phyloP scores from a whole-genome alignment of 257 asterid species.

The Jaltomata sinuosa region DNA sequence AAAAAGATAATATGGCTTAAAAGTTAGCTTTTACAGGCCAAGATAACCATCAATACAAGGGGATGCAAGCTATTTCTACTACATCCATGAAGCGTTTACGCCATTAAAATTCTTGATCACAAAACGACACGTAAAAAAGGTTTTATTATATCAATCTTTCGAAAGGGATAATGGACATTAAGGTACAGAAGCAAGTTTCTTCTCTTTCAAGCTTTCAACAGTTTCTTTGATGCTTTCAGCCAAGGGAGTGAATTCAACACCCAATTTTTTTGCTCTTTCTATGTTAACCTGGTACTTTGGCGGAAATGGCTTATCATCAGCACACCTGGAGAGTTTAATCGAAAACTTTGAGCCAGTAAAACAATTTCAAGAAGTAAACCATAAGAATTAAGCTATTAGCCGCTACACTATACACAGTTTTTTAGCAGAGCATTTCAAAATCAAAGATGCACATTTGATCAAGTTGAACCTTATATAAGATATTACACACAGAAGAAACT shows the following conservation, averaged over 20 bases:
- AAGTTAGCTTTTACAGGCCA: background rate
- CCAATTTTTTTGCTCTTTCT: constrained; percentile 42
- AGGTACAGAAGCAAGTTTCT: background rate
- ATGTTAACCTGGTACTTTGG: constrained; percentile 52
- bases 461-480: background rate
- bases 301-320: constrained; percentile 47
- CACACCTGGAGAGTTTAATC: constrained; percentile 36
- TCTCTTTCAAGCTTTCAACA: constrained; percentile 62
- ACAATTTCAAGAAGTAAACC: background rate
- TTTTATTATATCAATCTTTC: background rate
- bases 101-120: background rate
- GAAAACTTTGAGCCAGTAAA: background rate
- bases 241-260: constrained; percentile 50
- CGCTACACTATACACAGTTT: no score
- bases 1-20: background rate
- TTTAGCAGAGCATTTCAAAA: background rate
- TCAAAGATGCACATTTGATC: background rate
- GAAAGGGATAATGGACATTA: background rate
- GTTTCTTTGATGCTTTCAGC: constrained; percentile 51
- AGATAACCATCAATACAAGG: background rate
- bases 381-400: background rate
- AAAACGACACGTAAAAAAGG: background rate
- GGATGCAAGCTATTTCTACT: background rate
- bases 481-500: constrained; percentile 1
- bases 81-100: background rate